Conservation (phyloP, 768 basidiomycete genomes). For the Lentinula edodes region DNA sequence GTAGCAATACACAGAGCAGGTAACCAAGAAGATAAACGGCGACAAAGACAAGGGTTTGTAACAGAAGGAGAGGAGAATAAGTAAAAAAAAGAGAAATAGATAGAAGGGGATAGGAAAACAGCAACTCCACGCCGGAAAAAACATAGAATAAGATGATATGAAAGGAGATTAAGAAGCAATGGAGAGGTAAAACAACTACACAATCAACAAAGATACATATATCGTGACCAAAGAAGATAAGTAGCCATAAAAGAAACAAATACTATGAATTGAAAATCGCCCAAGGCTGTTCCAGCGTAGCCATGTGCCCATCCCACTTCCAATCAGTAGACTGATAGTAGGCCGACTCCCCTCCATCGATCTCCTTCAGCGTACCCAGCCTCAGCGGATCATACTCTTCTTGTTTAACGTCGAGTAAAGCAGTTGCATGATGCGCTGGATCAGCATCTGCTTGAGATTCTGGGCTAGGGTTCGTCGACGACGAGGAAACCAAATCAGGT, state of each 20-base stretch:
- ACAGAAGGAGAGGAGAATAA: constrained; percentile 11
- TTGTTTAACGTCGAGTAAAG: constrained; percentile 41
- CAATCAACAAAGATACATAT: constrained; percentile 1
- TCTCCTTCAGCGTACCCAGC: constrained; percentile 59
- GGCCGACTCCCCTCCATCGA: constrained; percentile 70
- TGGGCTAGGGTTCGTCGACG: constrained; percentile 74
- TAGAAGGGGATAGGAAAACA: constrained; percentile 25
- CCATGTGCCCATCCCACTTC: constrained; percentile 74
- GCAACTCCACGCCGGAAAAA: constrained; percentile 35
- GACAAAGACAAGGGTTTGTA: constrained; percentile 32
- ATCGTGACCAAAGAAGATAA: constrained; percentile 11
- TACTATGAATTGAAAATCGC: constrained; percentile 58
- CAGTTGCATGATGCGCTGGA: constrained; percentile 35
- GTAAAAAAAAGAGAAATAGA: constrained; percentile 6
- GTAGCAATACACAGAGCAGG: constrained; percentile 48
- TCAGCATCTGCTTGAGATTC: constrained; percentile 67
- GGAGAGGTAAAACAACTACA: constrained; percentile 13
- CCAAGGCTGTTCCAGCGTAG: constrained; percentile 64
- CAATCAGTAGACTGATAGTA: constrained; percentile 59
- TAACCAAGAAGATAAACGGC: constrained; percentile 26
- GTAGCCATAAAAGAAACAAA: constrained; percentile 23
- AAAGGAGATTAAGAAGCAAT: constrained; percentile 16
- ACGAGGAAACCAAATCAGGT: constrained; percentile 64
- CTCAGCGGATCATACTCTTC: constrained; percentile 56
- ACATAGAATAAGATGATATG: constrained; percentile 28